phyloP scores from a whole-genome alignment of 208 protist species.

The Trichomonas gallinae region DNA sequence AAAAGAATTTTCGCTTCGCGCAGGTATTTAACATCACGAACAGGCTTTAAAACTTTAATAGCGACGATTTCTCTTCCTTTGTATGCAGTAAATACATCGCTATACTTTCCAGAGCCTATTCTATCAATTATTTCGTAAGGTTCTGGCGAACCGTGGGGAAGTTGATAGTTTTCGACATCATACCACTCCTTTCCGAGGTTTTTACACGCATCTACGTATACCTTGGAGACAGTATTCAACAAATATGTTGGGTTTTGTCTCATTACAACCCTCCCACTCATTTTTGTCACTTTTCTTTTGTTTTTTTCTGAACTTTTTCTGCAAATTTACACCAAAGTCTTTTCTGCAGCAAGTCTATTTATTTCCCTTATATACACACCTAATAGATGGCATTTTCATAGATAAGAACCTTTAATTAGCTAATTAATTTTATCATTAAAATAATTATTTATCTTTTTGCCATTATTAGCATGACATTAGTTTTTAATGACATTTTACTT shows the following conservation, averaged over 20 bases:
- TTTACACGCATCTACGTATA: not conserved
- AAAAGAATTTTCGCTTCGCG: not conserved
- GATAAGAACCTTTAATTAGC: no score
- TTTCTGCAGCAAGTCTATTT: no score
- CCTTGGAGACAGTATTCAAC: not conserved
- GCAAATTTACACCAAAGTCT: no score
- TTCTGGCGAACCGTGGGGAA: not conserved
- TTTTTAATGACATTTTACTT: no score
- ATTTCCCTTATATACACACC: no score
- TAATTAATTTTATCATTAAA: no score
- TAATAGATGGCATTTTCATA: no score
- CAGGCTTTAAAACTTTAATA: not conserved
- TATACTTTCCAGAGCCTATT: not conserved
- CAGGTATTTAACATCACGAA: not conserved
- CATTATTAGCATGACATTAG: no score
- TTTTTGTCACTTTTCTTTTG: not conserved
- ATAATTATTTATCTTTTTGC: no score
- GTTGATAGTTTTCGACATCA: not conserved
- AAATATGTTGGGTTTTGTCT: not conserved
- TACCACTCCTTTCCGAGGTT: not conserved
- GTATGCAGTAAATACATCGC: not conserved
- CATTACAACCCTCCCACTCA: not conserved
- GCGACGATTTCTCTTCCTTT: not conserved
- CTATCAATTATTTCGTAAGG: not conserved
- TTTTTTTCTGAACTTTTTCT: no score